Conservation (phyloP, 805 yeast species). For the Spencermartinsiella europaea region DNA sequence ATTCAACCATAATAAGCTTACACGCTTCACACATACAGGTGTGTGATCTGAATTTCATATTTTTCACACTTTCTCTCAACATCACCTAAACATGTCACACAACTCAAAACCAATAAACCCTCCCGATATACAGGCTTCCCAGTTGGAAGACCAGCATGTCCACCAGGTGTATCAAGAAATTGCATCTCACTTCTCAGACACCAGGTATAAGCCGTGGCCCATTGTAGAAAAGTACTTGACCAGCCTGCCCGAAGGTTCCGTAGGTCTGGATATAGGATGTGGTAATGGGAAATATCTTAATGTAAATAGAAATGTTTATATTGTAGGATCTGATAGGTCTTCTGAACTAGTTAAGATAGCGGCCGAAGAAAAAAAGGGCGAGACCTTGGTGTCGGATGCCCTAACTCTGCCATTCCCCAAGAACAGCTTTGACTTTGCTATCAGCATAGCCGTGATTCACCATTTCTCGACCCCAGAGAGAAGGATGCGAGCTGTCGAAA, state of each 20-base stretch:
- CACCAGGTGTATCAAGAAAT: slow-evolving; percentile 92
- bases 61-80: too few species aligned
- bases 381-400: slow-evolving; percentile 79
- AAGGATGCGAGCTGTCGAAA: slow-evolving; percentile 66
- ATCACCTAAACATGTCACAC: too few species aligned
- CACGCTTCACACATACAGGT: too few species aligned
- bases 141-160: slow-evolving; percentile 71
- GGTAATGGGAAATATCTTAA: slow-evolving; percentile 92
- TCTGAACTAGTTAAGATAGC: slow-evolving; percentile 34
- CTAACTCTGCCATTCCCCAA: slow-evolving; percentile 53
- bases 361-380: slow-evolving; percentile 46
- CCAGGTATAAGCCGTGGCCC: slow-evolving; percentile 98
- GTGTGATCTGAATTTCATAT: too few species aligned
- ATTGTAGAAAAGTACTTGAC: slow-evolving; percentile 70
- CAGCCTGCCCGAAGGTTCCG: slow-evolving; percentile 43
- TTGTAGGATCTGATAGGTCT: slow-evolving; percentile 57
- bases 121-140: not conserved
- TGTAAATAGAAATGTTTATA: slow-evolving; percentile 59
- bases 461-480: slow-evolving; percentile 86
- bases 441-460: slow-evolving; percentile 92
- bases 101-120: too few species aligned
- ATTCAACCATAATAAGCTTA: too few species aligned
- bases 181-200: slow-evolving; percentile 88
- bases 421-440: slow-evolving; percentile 69
- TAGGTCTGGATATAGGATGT: slow-evolving; percentile 94